Base-by-base conservation (phyloP, 331 rosid species). In the Acacia concinna region DNA sequence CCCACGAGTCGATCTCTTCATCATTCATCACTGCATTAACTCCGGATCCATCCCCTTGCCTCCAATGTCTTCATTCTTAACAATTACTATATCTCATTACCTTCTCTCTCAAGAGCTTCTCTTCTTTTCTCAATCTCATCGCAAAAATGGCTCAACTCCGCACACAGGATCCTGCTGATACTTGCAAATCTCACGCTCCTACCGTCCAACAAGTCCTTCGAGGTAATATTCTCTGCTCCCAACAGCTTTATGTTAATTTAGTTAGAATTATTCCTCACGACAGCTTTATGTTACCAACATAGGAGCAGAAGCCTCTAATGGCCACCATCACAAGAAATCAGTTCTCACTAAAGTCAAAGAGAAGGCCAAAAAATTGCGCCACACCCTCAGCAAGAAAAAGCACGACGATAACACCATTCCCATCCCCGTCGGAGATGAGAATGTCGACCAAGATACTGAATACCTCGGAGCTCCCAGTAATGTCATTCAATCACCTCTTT, bases 291-390 rank as follows among this genome's bases (percentile, higher is more conserved):
- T 74, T 18, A 64, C 28, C 31, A 73, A 6, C 35, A 52, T 78
- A 86, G 90, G 84, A 43, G 91, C 82, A 25, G 97, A 89, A 13
- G 60, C 67, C 11, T 68, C 87, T 30, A n/a, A n/a, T n/a, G n/a
- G n/a, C n/a, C n/a, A n/a, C n/a, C n/a, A n/a, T n/a, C n/a, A n/a
- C n/a, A n/a, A n/a, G n/a, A n/a, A n/a, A 85, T 95, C 99, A 34
- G 97, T 95, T 71, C 89, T 93, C 71, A 60, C 90, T 54, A 95
- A 93, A 85, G 96, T 95, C 74, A 93, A 91, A 82, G 99, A 95
- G 82, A 95, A 90, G 80, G 97, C 99, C 74, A 95, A 84, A 88
- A 95, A 91, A 78, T 67, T 93, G 49, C 87, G 91, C 64, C 79
- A 89, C 82, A 84, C 85, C 66, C 96, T 95, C 79, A 91, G 98